Conservation (phyloP, 768 basidiomycete species). For the Clitopilus hobsonii region DNA sequence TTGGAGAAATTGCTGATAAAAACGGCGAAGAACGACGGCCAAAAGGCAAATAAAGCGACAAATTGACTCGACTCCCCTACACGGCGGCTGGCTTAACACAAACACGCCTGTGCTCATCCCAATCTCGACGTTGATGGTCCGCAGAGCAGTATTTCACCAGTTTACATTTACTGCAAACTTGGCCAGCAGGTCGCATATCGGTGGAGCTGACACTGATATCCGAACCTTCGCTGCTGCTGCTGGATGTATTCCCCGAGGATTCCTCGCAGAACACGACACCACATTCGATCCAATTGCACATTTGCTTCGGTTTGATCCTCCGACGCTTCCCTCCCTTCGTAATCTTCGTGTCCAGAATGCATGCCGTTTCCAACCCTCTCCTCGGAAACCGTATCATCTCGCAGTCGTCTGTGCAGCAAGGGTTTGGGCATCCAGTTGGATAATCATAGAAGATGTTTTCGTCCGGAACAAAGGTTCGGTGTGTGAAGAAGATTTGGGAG, state of each 20-base stretch:
- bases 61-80: too few relatives aligned
- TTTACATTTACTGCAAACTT: conserved; percentile 73
- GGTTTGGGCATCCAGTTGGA: conserved; percentile 75
- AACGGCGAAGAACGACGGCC: too few relatives aligned
- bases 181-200: conserved; percentile 33
- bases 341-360: conserved; percentile 52
- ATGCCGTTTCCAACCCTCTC: conserved; percentile 55
- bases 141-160: conserved; percentile 75
- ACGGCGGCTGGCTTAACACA: conserved; percentile 36
- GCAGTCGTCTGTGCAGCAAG: conserved; percentile 75
- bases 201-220: conserved; percentile 35
- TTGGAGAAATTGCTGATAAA: too few relatives aligned
- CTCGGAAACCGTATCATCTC: conserved; percentile 80
- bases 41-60: too few relatives aligned
- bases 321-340: conserved; percentile 44
- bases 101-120: conserved; percentile 74
- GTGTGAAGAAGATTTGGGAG: conserved; percentile 78
- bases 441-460: conserved; percentile 74
- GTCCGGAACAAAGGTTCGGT: conserved; percentile 64
- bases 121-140: conserved; percentile 72
- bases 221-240: conserved; percentile 38
- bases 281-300: conserved; percentile 86
- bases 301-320: conserved; percentile 50
- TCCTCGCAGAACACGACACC: conserved; percentile 54
- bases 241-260: conserved; percentile 16